Base-by-base conservation (phyloP, 1,284 basidiomycete genomes). In the Trametes versicolor region DNA sequence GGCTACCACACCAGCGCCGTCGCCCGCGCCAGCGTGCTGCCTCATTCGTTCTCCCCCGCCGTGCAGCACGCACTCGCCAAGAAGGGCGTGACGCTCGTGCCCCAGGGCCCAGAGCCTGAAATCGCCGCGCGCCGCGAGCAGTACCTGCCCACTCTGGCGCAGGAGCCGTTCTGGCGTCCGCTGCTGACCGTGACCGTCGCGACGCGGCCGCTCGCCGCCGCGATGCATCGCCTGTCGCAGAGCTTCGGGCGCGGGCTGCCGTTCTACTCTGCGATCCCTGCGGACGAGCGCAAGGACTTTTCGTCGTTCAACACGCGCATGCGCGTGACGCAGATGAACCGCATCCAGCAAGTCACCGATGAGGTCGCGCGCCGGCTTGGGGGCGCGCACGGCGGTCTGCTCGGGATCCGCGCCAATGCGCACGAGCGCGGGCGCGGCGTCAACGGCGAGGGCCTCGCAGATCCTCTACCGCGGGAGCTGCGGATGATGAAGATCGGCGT, bases 171-270 rank as follows among this genome's bases (percentile, higher is more conserved):
- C 71, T 84, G 77, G 78, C 78, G 80, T 1, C 82, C 83, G 0
- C 69, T 84, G 36, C 49, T 85, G 25, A 75, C 77, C 13, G 65
- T 82, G 45, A 82, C 80, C 2, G 65, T 81, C 41, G 76, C 81
- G 10, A 84, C 82, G 8, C 81, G 83, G 6, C 82, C 83, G 0
- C 73, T 85, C 36, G 82, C 80, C 2, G 54, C 74, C n/a, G 74
- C 77, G 34, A 55, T 83, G 32, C 66, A 73, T 6, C 78, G 81
- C 10, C 75, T 83, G 29, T 73, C 76, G 25, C 75, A 71, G 43
- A 71, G 72, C 1, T 70, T 74, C 17, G 48, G 72, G 6, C 76
- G 77, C 17, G 83, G 82, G 6, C 53, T 75, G 17, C 74, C 82
- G 6, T 85, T 76, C 72, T 75, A 79, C 63, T 72, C 78, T 5